Percentiles rank a stretch among this genome's conserved stretches.
These are phyloP conservation scores for Noccaea caerulescens DNA, from an alignment of 345 rosid species.

Conservation along the genomic window DNA sequence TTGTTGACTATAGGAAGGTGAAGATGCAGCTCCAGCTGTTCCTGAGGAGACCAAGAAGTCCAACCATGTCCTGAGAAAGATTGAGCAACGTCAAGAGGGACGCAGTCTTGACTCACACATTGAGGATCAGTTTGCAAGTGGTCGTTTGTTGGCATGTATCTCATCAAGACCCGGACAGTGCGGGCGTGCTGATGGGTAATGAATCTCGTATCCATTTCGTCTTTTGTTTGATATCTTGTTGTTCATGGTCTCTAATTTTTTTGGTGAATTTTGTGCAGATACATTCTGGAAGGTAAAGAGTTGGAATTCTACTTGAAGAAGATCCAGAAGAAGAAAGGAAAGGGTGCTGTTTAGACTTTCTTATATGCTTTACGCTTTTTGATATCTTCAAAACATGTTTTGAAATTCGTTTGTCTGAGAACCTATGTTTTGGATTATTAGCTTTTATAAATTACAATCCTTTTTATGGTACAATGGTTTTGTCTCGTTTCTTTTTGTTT, in stretches of 20 bases:
- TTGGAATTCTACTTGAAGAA: constrained; percentile 82
- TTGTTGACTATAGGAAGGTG: constrained; percentile 50
- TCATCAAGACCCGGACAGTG: constrained; percentile 83
- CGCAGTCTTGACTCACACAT: constrained; percentile 68
- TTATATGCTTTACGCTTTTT: neutral
- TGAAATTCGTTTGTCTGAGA: constrained; percentile 29
- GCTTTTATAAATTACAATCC: constrained; percentile 17
- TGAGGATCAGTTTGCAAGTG: constrained; percentile 71
- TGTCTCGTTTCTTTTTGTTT: neutral
- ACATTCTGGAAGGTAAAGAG: constrained; percentile 72
- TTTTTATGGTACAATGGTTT: constrained; percentile 25
- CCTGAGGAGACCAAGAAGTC: constrained; percentile 68
- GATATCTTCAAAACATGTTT: constrained; percentile 27
- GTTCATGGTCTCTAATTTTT: neutral
- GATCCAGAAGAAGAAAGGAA: constrained; percentile 89
- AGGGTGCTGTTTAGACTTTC: constrained; percentile 59
- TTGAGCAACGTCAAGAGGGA: constrained; percentile 55
- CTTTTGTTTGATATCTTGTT: neutral
- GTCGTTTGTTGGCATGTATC: constrained; percentile 70
- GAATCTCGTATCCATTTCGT: neutral
- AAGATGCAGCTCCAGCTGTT: constrained; percentile 42
- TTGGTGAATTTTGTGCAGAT: constrained; percentile 45
- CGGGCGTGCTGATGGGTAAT: constrained; percentile 79
- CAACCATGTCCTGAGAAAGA: constrained; percentile 58
- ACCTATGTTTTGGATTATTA: constrained; percentile 37